Percentiles rank a stretch among this genome's conserved stretches.
Conservation (phyloP, 164 flowering plant genomes). For the Litsea cubeba region DNA sequence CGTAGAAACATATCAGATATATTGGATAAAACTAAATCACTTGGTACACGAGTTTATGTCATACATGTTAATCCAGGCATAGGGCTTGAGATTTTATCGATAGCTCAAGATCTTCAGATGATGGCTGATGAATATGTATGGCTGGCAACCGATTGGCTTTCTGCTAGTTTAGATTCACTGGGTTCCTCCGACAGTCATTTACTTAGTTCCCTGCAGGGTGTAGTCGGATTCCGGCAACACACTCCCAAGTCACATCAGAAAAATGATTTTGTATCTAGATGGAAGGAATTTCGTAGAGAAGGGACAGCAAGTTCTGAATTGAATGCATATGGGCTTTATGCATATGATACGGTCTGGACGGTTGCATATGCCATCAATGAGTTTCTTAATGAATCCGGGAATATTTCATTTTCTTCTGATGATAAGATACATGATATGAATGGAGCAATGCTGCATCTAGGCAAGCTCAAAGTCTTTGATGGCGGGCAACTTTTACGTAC, state of each 20-base stretch:
- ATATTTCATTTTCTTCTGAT: conserved; percentile 42
- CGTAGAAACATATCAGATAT: conserved; percentile 20
- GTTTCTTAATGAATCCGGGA: conserved; percentile 32
- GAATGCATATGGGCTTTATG: conserved; percentile 55
- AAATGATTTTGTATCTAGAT: conserved; percentile 33
- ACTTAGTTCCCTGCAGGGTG: conserved; percentile 40
- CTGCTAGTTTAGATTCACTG: conserved; percentile 53
- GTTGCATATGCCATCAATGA: conserved; percentile 49
- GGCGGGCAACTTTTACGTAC: conserved; percentile 35
- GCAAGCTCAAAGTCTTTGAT: conserved; percentile 42
- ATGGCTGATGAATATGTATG: conserved; percentile 56
- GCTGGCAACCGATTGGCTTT: conserved; percentile 83
- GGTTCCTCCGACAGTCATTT: conserved; percentile 15
- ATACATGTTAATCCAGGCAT: conserved; percentile 65
- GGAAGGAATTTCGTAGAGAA: conserved; percentile 32
- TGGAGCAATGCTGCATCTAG: conserved; percentile 21
- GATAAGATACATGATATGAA: conserved; percentile 17
- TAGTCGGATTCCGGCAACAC: conserved; percentile 57
- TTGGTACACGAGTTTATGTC: conserved; percentile 68
- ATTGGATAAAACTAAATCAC: conserved; percentile 33
- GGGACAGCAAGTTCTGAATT: conserved; percentile 27
- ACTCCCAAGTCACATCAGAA: conserved; percentile 41
- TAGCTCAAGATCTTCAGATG: conserved; percentile 60
- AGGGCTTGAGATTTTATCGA: conserved; percentile 35
- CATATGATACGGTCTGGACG: conserved; percentile 77